Conservation (phyloP, 1,284 basidiomycete species). For the Mycosarcoma mackinlayi region DNA sequence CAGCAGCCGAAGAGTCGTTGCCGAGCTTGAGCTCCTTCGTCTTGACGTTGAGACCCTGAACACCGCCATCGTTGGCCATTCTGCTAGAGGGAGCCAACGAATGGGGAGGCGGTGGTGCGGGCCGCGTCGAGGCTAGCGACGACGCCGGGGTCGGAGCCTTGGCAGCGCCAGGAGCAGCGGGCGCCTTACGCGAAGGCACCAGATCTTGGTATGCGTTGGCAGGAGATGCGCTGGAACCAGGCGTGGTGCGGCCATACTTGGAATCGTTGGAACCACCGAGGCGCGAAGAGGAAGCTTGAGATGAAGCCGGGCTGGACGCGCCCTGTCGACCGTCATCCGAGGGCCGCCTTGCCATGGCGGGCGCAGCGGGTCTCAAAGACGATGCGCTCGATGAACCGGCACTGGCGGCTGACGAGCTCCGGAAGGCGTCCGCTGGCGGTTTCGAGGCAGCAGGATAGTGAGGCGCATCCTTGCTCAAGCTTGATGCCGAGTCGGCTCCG, state of each 20-base stretch:
- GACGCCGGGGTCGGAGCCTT: conserved; percentile 26
- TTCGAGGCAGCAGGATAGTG: conserved; percentile 31
- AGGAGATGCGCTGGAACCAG: conserved; percentile 10
- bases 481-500: conserved; percentile 28
- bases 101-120: conserved; percentile 37
- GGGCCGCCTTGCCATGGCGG: conserved; percentile 28
- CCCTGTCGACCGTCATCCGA: conserved; percentile 42
- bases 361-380: conserved; percentile 23
- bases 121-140: conserved; percentile 30
- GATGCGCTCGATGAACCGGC: conserved; percentile 14
- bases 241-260: conserved; percentile 36
- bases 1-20: conserved; percentile 23
- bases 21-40: conserved; percentile 63
- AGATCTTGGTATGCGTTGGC: conserved; percentile 36
- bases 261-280: conserved; percentile 41
- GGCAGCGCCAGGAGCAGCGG: conserved; percentile 51
- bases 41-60: conserved; percentile 61
- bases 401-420: conserved; percentile 19
- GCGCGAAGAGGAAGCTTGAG: conserved; percentile 36
- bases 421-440: conserved; percentile 44
- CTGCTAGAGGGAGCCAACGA: conserved; percentile 27
- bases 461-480: conserved; percentile 34
- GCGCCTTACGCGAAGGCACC: conserved; percentile 59
- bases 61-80: conserved; percentile 25
- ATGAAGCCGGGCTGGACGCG: conserved; percentile 30